These are phyloP conservation scores for Pythium inflatum DNA, from an alignment of 352 stramenopile species.

Conservation along the genomic window DNA sequence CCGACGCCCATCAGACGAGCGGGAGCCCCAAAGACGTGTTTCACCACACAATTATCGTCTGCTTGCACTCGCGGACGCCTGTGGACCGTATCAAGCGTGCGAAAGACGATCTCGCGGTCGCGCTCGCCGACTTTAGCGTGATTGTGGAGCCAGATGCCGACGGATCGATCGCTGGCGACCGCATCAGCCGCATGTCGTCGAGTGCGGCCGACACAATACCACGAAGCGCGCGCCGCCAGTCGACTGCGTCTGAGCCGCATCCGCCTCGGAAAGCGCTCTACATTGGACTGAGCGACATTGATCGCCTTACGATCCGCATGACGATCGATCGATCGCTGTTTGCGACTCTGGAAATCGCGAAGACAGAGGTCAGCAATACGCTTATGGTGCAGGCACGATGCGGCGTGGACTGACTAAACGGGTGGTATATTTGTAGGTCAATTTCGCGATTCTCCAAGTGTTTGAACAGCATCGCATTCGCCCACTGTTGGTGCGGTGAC, in stretches of 20 bases:
- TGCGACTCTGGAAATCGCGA: conserved; percentile 54
- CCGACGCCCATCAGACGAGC: conserved; percentile 73
- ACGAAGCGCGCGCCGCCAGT: conserved; percentile 24
- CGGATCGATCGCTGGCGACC: conserved; percentile 12
- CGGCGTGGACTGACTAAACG: too few relatives aligned
- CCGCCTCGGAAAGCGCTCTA: conserved; percentile 19
- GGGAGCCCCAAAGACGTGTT: conserved; percentile 55
- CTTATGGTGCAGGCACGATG: too few relatives aligned
- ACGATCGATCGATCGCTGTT: conserved; percentile 60
- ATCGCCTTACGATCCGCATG: conserved; percentile 64
- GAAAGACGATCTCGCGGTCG: conserved; percentile 23
- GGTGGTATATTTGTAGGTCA: conserved; percentile 43
- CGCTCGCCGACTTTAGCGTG: conserved; percentile 23
- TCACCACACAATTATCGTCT: conserved; percentile 54
- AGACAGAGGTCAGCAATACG: conserved; percentile 54
- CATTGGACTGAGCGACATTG: conserved; percentile 39
- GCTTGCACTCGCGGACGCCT: conserved; percentile 45
- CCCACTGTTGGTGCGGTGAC: conserved; percentile 11
- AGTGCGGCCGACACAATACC: background rate
- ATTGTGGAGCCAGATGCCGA: background rate
- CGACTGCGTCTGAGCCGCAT: conserved; percentile 12
- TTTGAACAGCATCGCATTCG: conserved; percentile 50
- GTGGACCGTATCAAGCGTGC: conserved; percentile 50
- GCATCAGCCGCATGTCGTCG: conserved; percentile 2
- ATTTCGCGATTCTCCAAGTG: conserved; percentile 64